A percentile compares a stretch with the other conserved stretches of the same genome.
phyloP scores from a whole-genome alignment of 352 stramenopile species.

The Pythium aquatile region DNA sequence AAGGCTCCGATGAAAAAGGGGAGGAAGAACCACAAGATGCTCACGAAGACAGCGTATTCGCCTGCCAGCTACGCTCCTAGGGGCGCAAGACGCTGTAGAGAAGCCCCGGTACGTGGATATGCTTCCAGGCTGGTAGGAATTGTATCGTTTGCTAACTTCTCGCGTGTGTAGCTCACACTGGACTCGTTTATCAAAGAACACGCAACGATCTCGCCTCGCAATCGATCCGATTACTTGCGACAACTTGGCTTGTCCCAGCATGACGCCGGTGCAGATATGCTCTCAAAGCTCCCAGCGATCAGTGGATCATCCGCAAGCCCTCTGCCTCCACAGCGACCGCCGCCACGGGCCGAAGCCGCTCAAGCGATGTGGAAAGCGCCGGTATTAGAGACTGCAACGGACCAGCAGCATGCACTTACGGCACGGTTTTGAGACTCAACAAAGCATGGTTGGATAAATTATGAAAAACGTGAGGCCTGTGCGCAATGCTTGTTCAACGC shows the following conservation, averaged over 20 bases:
- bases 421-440: conserved; percentile 16
- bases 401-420: conserved; percentile 4
- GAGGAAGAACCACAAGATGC: conserved; percentile 43
- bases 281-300: not conserved
- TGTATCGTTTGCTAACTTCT: not conserved
- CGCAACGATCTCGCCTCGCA: conserved; percentile 18
- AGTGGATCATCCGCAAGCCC: not conserved
- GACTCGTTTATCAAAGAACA: conserved; percentile 41
- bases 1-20: conserved; percentile 15
- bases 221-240: not conserved
- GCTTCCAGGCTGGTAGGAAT: not conserved
- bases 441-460: not conserved
- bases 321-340: not conserved
- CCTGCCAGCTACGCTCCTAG: conserved; percentile 27
- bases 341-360: conserved; percentile 2
- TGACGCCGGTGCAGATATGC: not conserved
- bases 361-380: conserved; percentile 18
- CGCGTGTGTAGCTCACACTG: conserved; percentile 37
- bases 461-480: not conserved
- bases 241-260: not conserved
- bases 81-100: conserved; percentile 26
- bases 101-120: conserved; percentile 35
- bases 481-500: not conserved
- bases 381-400: not conserved
- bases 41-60: conserved; percentile 40